A percentile compares a stretch with the other conserved stretches of the same genome.
phyloP scores from a whole-genome alignment of 768 basidiomycete genomes.

The Termitomyces sp. region DNA sequence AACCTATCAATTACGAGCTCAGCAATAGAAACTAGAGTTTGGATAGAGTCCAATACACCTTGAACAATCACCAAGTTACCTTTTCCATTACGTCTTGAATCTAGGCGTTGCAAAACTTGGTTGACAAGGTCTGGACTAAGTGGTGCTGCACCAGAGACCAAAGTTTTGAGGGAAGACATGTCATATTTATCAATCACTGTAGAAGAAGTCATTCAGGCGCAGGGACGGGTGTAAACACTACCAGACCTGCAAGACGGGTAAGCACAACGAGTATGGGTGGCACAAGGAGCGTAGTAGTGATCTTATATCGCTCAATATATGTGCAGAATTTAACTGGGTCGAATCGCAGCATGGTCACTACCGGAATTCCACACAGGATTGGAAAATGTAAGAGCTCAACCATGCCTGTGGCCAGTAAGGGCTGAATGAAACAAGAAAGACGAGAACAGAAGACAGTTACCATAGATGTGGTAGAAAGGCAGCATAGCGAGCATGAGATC shows the following conservation, averaged over 20 bases:
- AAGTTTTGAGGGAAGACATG: constrained; percentile 48
- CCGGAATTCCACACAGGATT: constrained; percentile 41
- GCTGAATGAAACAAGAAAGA: background rate
- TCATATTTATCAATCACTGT: constrained; percentile 64
- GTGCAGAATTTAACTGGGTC: constrained; percentile 65
- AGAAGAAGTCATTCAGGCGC: background rate
- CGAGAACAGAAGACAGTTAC: constrained; percentile 13
- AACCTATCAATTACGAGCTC: constrained; percentile 38
- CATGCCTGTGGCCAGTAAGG: constrained; percentile 32
- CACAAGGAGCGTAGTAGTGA: constrained; percentile 56
- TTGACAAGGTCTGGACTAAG: constrained; percentile 58
- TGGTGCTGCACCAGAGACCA: constrained; percentile 81
- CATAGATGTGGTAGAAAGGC: constrained; percentile 51
- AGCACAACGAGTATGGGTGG: constrained; percentile 81
- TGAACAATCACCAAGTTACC: constrained; percentile 30
- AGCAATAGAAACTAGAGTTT: too few species aligned
- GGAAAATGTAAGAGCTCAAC: constrained; percentile 60
- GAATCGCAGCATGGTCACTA: constrained; percentile 62
- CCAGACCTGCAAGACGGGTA: constrained; percentile 59
- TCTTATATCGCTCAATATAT: constrained; percentile 59
- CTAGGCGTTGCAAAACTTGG: constrained; percentile 36
- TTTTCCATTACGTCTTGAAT: constrained; percentile 33
- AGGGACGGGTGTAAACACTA: too few species aligned
- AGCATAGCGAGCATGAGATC: constrained; percentile 62
- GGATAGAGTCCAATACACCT: background rate